phyloP scores from a whole-genome alignment of 805 yeast genomes.

The Grigorovia jiainica region DNA sequence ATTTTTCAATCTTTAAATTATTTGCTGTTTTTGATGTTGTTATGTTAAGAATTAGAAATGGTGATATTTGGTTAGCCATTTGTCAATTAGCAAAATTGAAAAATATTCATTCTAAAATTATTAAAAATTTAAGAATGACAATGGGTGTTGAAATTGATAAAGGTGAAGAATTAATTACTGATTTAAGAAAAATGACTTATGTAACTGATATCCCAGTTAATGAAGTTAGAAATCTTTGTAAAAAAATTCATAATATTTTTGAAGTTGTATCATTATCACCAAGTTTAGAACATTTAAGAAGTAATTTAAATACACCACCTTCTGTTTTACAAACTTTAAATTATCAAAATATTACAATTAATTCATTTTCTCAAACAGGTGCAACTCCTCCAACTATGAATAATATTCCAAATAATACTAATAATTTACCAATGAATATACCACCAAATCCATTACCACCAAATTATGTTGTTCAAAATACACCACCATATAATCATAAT shows the following conservation, averaged over 20 bases:
- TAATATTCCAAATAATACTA: neutral
- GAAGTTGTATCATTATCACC: conserved; percentile 4
- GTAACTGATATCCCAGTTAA: conserved; percentile 7
- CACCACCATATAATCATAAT: neutral
- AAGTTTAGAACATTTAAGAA: neutral
- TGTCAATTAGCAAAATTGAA: conserved; percentile 12
- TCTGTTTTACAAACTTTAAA: conserved; percentile 3
- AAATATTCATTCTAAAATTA: conserved; percentile 15
- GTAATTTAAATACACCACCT: neutral
- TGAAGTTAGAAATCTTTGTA: conserved; percentile 7
- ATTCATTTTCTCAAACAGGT: neutral
- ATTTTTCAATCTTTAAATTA: conserved; percentile 26
- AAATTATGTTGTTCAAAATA: neutral
- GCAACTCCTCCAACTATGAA: neutral
- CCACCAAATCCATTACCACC: neutral
- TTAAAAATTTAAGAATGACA: conserved; percentile 18
- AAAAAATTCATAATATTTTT: conserved; percentile 5
- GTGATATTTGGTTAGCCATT: conserved; percentile 20
- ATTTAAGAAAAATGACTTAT: conserved; percentile 14
- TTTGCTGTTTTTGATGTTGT: conserved; percentile 24
- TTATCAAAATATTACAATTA: neutral
- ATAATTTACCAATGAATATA: neutral
- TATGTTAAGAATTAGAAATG: conserved; percentile 21
- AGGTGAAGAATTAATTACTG: conserved; percentile 11
- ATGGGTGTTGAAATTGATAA: conserved; percentile 19